These are phyloP conservation scores for Fusarium xylarioides DNA, from an alignment of 2,329 filamentous ascomycete species.

Conservation along the genomic window DNA sequence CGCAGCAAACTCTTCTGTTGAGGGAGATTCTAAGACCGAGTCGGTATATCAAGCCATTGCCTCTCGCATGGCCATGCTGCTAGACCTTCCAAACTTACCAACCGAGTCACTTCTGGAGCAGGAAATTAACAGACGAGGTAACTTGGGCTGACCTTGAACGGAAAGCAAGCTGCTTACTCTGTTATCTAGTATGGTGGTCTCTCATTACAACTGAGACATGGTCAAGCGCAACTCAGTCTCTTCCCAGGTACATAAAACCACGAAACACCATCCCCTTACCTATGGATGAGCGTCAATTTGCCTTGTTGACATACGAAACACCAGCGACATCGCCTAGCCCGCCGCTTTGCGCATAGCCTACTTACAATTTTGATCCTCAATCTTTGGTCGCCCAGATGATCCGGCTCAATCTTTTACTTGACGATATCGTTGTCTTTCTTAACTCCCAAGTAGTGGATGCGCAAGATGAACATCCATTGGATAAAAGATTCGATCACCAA, in stretches of 20 bases:
- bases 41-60: slow-evolving; percentile 1
- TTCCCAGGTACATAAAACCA: neutral
- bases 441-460: neutral
- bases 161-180: neutral
- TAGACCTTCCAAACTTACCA: neutral
- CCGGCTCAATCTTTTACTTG: neutral
- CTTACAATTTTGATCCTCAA: neutral
- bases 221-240: slow-evolving; percentile 2
- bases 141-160: neutral
- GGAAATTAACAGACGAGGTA: neutral
- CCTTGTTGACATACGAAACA: neutral
- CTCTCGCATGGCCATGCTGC: slow-evolving; percentile 4
- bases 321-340: neutral
- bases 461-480: neutral
- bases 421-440: neutral
- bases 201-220: slow-evolving; percentile 11
- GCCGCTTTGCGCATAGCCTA: neutral
- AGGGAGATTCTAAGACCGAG: neutral
- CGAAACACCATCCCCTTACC: neutral
- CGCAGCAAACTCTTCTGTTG: neutral
- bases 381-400: neutral
- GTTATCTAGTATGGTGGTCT: slow-evolving; percentile 6
- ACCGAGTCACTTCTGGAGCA: neutral
- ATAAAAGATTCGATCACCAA: neutral
- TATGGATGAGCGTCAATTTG: neutral